Percentiles rank a stretch among this genome's conserved stretches.
Conservation (phyloP, 768 basidiomycete genomes). For the Trametes punicea region DNA sequence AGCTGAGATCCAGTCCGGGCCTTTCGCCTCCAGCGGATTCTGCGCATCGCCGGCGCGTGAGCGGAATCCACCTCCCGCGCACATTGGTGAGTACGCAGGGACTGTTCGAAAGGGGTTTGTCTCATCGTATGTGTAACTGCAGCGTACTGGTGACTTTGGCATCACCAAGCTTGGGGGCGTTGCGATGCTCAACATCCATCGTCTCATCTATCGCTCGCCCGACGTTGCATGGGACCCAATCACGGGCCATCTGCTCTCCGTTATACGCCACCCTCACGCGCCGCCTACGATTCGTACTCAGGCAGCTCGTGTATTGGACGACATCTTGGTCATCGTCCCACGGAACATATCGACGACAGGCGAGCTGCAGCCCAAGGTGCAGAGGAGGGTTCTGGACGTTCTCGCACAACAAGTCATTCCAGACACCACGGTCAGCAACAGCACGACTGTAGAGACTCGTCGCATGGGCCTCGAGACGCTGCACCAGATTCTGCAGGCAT, state of each 20-base stretch:
- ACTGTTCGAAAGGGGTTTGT: neutral
- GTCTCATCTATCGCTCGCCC: conserved; percentile 79
- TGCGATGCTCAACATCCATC: conserved; percentile 77
- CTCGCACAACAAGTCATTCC: conserved; percentile 75
- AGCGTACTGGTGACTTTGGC: conserved; percentile 95
- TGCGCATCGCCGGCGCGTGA: conserved; percentile 67
- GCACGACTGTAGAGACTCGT: conserved; percentile 69
- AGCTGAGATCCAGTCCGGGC: conserved; percentile 27
- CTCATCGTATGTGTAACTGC: neutral
- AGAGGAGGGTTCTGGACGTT: conserved; percentile 81
- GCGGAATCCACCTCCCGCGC: conserved; percentile 83
- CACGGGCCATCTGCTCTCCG: conserved; percentile 74
- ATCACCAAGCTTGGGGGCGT: conserved; percentile 82
- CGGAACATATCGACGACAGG: conserved; percentile 60
- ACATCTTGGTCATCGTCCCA: conserved; percentile 75
- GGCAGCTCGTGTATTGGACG: conserved; percentile 83
- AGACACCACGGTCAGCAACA: conserved; percentile 38
- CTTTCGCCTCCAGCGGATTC: conserved; percentile 40
- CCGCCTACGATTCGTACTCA: conserved; percentile 82
- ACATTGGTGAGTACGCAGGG: conserved; percentile 60
- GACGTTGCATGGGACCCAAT: conserved; percentile 83
- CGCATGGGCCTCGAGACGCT: conserved; percentile 87
- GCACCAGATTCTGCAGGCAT: conserved; percentile 85
- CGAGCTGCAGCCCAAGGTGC: conserved; percentile 66
- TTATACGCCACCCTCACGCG: conserved; percentile 66